Evolutionary conservation across 2,329 filamentous ascomycete species (phyloP).

Genomic region (Sclerotinia sclerotiorum): DNA sequence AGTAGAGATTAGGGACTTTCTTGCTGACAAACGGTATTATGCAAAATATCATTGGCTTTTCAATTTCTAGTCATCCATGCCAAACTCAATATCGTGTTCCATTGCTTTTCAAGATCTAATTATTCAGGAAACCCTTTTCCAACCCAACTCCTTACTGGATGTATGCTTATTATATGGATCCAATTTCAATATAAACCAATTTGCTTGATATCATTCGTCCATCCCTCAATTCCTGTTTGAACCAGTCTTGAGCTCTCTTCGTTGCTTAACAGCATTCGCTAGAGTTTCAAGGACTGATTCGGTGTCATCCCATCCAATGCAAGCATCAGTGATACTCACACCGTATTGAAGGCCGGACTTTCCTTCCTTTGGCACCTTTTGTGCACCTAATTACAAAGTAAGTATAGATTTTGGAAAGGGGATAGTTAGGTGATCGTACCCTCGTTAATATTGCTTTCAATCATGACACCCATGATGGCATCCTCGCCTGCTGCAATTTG

Average conservation of each 20-base stretch:
- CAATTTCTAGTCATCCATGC: not conserved
- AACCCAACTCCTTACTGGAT: conserved; percentile 18
- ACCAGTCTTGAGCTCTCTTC: conserved; percentile 51
- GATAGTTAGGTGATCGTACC: conserved; percentile 49
- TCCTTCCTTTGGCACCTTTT: conserved; percentile 88
- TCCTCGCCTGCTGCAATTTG: conserved; percentile 81
- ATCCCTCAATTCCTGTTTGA: conserved; percentile 23
- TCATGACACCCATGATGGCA: conserved; percentile 96
- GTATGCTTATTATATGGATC: not conserved
- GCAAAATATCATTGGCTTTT: conserved; percentile 2
- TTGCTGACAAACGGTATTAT: conserved; percentile 9
- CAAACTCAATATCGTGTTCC: not conserved
- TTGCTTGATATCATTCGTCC: too few species aligned
- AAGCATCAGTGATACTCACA: conserved; percentile 95
- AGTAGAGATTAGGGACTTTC: not conserved
- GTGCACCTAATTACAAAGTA: conserved; percentile 58
- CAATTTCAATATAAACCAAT: not conserved
- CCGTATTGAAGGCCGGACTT: conserved; percentile 85
- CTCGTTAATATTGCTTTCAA: conserved; percentile 96
- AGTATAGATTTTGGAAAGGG: conserved; percentile 4
- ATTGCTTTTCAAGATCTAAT: not conserved
- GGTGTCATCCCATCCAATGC: conserved; percentile 92
- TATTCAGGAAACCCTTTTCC: conserved; percentile 8
- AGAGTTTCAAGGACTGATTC: conserved; percentile 73
- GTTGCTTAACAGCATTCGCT: conserved; percentile 75